Conservation (phyloP, 768 basidiomycete species). For the Boletus reticulatus region DNA sequence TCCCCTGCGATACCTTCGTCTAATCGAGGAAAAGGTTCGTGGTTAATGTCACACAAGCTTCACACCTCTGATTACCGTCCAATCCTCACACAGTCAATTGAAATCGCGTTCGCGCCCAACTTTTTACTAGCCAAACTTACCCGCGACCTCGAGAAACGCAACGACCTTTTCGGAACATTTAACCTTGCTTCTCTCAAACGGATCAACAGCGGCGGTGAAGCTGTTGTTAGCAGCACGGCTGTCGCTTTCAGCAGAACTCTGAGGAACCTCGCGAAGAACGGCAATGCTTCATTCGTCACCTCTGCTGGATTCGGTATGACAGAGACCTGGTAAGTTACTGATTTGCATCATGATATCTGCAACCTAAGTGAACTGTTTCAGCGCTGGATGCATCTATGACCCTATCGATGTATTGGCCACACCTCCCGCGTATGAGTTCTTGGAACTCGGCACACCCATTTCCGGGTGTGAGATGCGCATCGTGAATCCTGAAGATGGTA, state of each 20-base stretch:
- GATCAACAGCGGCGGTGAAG: constrained; percentile 43
- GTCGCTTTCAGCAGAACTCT: constrained; percentile 36
- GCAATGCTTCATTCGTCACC: constrained; percentile 33
- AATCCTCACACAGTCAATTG: constrained; percentile 23
- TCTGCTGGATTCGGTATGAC: constrained; percentile 37
- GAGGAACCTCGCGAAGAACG: constrained; percentile 22
- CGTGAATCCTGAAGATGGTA: constrained; percentile 29
- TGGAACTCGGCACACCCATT: constrained; percentile 36
- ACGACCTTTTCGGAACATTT: constrained; percentile 25
- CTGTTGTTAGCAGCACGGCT: constrained; percentile 39
- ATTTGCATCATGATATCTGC: background rate
- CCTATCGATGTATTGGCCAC: constrained; percentile 22
- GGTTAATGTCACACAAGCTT: constrained; percentile 1
- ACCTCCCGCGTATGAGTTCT: constrained; percentile 30
- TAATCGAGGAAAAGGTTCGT: constrained; percentile 38
- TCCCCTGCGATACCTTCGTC: constrained; percentile 19
- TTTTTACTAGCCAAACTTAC: constrained; percentile 40
- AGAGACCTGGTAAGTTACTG: constrained; percentile 36
- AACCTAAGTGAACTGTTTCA: background rate
- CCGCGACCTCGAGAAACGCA: constrained; percentile 30
- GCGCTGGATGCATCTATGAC: constrained; percentile 43
- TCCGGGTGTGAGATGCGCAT: constrained; percentile 36
- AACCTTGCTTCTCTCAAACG: constrained; percentile 35
- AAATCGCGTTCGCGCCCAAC: constrained; percentile 39
- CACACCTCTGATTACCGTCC: background rate